Percentiles rank a stretch among this genome's conserved stretches.
Evolutionary conservation across 257 asterid species (phyloP).

Genomic region (Coffea eugenioides): DNA sequence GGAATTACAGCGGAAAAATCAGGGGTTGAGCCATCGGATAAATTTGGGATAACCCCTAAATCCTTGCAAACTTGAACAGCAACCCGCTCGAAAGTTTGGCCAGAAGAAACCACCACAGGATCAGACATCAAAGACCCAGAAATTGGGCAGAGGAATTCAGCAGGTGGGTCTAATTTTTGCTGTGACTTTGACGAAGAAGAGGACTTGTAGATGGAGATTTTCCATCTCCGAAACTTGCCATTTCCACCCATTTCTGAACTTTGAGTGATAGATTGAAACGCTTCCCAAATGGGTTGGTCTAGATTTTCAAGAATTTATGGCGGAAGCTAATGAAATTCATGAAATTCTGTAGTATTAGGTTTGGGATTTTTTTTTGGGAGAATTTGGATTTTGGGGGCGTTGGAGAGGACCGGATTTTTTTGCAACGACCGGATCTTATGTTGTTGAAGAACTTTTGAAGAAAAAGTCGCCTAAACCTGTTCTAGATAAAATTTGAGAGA

Average conservation of each 20-base stretch:
- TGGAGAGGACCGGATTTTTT: too few relatives aligned
- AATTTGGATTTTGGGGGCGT: too few relatives aligned
- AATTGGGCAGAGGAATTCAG: constrained; percentile 77
- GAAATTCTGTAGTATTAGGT: too few relatives aligned
- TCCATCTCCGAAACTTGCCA: constrained; percentile 42
- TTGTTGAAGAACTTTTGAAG: too few relatives aligned
- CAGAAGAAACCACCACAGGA: constrained; percentile 80
- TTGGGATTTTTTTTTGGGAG: too few relatives aligned
- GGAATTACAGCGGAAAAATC: constrained; percentile 70
- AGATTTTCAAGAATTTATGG: too few relatives aligned
- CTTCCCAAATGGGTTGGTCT: too few relatives aligned
- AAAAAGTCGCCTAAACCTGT: too few relatives aligned
- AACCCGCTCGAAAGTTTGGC: constrained; percentile 77
- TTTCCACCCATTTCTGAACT: constrained; percentile 17
- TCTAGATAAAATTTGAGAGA: too few relatives aligned
- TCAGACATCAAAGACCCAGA: constrained; percentile 67
- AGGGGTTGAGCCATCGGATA: constrained; percentile 59
- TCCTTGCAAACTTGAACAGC: constrained; percentile 57
- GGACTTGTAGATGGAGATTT: constrained; percentile 44
- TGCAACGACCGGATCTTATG: too few relatives aligned
- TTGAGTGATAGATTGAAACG: too few relatives aligned
- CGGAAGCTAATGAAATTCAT: too few relatives aligned
- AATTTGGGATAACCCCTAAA: constrained; percentile 52
- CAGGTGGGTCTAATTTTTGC: constrained; percentile 36
- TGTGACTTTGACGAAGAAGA: constrained; percentile 21